Evolutionary conservation across 345 rosid genomes (phyloP).

Genomic region (thale cress (Arabidopsis thaliana)): DNA sequence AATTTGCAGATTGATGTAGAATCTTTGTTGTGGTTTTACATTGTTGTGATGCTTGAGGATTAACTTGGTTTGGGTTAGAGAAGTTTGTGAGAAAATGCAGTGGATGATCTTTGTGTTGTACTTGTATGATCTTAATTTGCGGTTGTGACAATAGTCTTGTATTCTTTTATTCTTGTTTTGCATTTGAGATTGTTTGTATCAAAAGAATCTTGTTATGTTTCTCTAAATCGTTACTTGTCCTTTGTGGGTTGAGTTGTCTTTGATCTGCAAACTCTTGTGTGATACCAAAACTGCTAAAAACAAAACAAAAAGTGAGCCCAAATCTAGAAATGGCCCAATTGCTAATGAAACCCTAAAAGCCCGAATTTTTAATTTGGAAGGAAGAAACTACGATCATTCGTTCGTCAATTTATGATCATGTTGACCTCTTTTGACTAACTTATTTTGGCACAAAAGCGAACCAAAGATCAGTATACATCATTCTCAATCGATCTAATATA

Average conservation of each 20-base stretch:
- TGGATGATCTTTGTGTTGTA: background rate
- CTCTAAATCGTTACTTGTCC: too few species aligned
- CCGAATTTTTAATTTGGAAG: background rate
- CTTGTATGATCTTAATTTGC: slow-evolving; percentile 5
- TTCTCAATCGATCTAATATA: background rate
- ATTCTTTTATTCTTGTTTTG: background rate
- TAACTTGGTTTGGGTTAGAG: slow-evolving; percentile 27
- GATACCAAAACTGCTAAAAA: background rate
- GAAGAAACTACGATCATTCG: too few species aligned
- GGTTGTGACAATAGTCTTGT: background rate
- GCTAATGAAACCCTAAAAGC: background rate
- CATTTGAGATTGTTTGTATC: too few species aligned
- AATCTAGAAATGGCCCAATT: background rate
- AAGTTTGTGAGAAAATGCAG: slow-evolving; percentile 30
- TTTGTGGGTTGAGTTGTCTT: too few species aligned
- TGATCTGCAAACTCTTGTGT: background rate
- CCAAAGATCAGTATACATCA: background rate
- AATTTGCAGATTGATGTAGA: slow-evolving; percentile 23
- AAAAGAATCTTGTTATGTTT: too few species aligned
- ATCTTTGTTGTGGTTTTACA: slow-evolving; percentile 20
- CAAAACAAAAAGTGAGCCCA: background rate
- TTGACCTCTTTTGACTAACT: background rate
- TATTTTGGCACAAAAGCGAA: background rate
- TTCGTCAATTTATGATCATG: background rate
- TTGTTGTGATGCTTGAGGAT: slow-evolving; percentile 23